These are phyloP conservation scores for Boeremia lycopersici DNA, from an alignment of 2,329 filamentous ascomycete species.

Conservation along the genomic window DNA sequence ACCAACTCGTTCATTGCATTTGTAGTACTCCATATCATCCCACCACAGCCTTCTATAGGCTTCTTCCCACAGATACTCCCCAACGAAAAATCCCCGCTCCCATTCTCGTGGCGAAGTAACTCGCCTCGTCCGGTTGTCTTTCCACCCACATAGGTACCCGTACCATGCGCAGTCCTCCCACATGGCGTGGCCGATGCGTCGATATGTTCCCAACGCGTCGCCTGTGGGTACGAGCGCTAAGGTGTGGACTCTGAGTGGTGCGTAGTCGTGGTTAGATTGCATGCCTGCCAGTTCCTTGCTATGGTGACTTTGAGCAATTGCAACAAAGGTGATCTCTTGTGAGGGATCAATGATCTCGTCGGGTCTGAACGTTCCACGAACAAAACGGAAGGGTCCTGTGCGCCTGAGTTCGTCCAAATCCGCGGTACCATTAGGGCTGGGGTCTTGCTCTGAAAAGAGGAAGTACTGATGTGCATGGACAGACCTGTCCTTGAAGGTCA, in stretches of 20 bases:
- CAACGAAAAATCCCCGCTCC: background rate
- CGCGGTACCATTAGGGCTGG: background rate
- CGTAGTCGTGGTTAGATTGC: no score
- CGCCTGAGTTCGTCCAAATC: background rate
- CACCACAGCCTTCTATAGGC: background rate
- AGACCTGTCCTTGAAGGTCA: background rate
- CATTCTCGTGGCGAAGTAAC: background rate
- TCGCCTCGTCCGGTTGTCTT: background rate
- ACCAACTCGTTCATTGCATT: background rate
- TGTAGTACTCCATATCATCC: conserved; percentile 2
- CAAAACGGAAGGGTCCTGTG: background rate
- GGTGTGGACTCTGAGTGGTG: background rate
- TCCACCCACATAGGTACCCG: background rate
- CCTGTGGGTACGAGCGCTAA: background rate
- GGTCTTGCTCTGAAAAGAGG: background rate
- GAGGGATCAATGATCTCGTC: background rate
- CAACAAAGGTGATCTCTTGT: background rate
- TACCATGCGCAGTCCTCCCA: conserved; percentile 7
- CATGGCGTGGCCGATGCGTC: conserved; percentile 1
- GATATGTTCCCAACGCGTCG: background rate
- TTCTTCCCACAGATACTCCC: no score
- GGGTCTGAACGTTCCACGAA: background rate
- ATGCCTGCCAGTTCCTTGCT: background rate
- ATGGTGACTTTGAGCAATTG: background rate
- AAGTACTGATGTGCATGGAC: background rate